Base-by-base conservation (phyloP, 805 yeast species). In the Komagataella kurtzmanii region DNA sequence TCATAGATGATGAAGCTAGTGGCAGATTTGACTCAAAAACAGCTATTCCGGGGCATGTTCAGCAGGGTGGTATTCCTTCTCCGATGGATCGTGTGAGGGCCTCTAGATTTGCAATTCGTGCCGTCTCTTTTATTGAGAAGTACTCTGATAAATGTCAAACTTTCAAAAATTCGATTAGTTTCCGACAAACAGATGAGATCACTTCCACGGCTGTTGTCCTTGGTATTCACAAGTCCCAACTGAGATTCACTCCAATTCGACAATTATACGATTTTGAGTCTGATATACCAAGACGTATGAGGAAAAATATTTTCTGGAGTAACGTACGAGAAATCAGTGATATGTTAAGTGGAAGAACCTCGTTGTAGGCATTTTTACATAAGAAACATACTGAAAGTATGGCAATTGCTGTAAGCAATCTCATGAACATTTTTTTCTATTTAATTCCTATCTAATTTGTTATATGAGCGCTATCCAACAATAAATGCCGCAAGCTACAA, bases 21-120 rank as follows among this genome's bases (percentile, higher is more conserved):
- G 87, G 85, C 49, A 75, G 74, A 57, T 93, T 87, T 64, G 97
- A 90, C 61, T 85, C 93, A 17, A 83, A 95, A 65, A 89, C 96
- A 3, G 98, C 98, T 14, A 80, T 90, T 54, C 99, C 99, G 24
- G 99, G 99, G 30, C 98, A 91, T 64, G 93, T 91, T 53, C 99
- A 93, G 74, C 99, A 93, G 70, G 99, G 99, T 65, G 93, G 90
- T 54, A 78, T 81, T 51, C 99, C 99, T 50, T 83, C 96, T 6
- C 88, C 98, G 6, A 85, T 90, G 72, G 99, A 93, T 65, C 81
- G 98, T 66, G 83, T 89, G 44, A 77, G 83, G 57, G 96, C 96
- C 6, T 82, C 90, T 5, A 80, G 98, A 65, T 84, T 85, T 65
- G 96, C 96, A 3, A 85, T 91, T 58, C 85, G 82, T 68, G 88